These are phyloP conservation scores for Cryomyces minteri DNA, from an alignment of 495 filamentous ascomycete genomes.

Conservation along the genomic window DNA sequence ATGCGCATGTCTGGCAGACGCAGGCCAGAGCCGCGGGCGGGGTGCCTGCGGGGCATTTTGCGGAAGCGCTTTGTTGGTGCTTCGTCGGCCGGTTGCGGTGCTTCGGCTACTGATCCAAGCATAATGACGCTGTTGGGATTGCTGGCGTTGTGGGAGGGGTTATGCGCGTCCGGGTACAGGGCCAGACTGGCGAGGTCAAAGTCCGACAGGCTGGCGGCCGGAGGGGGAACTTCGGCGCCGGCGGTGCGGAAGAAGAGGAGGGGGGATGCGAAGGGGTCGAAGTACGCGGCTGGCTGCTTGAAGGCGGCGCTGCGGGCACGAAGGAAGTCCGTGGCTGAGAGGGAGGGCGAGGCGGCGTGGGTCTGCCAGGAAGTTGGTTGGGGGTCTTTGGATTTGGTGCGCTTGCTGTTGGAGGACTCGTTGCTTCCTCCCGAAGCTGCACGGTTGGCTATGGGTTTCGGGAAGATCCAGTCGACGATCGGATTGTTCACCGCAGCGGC, in stretches of 20 bases:
- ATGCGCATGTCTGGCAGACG: constrained; percentile 7
- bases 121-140: not conserved
- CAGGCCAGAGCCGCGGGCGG: constrained; percentile 3
- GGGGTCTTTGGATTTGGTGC: no score
- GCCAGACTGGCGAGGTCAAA: no score
- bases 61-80: not conserved
- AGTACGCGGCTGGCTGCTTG: constrained; percentile 27
- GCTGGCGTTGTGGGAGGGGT: no score
- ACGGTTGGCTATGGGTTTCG: not conserved
- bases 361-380: no score
- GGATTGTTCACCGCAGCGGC: constrained; percentile 23
- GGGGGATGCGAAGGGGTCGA: constrained; percentile 41
- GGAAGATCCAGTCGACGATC: constrained; percentile 23
- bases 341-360: constrained; percentile 1
- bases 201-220: no score
- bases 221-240: constrained; percentile 21
- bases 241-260: constrained; percentile 37
- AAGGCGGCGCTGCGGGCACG: constrained; percentile 27
- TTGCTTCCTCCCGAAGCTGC: not conserved
- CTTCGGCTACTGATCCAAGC: constrained; percentile 2
- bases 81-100: not conserved
- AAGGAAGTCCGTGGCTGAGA: constrained; percentile 19
- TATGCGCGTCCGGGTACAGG: no score
- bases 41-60: constrained; percentile 3
- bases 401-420: not conserved